Evolutionary conservation across 495 filamentous ascomycete species (phyloP), one percentile per base, ranked within the genome.

Genomic region (Penicillium cosmopolitanum): DNA sequence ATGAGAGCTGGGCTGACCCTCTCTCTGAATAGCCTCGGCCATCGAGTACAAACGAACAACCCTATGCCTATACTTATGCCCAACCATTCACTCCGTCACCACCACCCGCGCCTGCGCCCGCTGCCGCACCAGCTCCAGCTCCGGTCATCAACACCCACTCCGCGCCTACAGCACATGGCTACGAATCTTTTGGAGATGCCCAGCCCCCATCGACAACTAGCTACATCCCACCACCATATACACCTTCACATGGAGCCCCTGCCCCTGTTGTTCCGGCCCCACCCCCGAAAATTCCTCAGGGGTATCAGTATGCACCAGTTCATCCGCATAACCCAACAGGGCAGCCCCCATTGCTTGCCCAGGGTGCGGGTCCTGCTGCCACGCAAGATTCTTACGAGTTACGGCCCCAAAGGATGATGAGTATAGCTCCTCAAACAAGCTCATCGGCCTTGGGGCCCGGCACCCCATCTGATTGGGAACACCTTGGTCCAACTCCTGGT

Each of bases 381-480:
- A 62, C 55, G 42, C 51, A 57, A 10, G 61, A 66, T 31, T 64
- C 58, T 2, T 70, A 66, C 52, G 63, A 51, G 19, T 50, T 61
- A 9, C 55, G 51, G 1, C 60, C 65, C 15, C 28, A 50, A 16
- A 16, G 61, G 36, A 53, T 63, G 6, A 62, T 31, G 5, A 31
- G 28, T 31, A 31, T 31, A 31, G 28, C 61, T 50, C 23, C 63
- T 12, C 47, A 64, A 6, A 56, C 72, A 13, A 60, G 61, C 43
- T 43, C 75, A 11, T 84, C 82, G 53, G 80, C 80, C 13, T 61
- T 87, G 35, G 83, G 84, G 0, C 65, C 71, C 53, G 82, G 82
- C 7, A 77, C 78, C 1, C 84, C 83, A 1, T 85, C 83, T n/a
- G 84, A 84, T 56, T 86, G 83, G 84, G 84, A 86, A 54, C 79